Conservation (phyloP, 2,329 filamentous ascomycete genomes). For the Trichophyton verrucosum region DNA sequence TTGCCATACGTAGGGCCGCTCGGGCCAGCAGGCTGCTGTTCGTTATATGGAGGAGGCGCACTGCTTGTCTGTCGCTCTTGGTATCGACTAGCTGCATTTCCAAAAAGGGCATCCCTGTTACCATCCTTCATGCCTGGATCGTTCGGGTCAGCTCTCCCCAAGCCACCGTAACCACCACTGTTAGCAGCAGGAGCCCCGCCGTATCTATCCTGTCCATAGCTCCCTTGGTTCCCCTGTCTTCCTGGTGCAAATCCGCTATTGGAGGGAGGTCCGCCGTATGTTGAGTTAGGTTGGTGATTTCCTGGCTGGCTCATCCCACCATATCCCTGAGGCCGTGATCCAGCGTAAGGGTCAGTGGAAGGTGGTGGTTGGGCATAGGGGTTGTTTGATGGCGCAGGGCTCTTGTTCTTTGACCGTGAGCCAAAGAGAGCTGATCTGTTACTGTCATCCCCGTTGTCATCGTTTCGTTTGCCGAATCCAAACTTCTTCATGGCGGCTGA, state of each 20-base stretch:
- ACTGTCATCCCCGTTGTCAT: conserved; percentile 40
- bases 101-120: conserved; percentile 47
- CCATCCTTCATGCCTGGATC: conserved; percentile 41
- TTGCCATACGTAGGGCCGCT: conserved; percentile 8
- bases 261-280: conserved; percentile 12
- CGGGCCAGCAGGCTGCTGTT: conserved; percentile 10
- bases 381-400: conserved; percentile 37
- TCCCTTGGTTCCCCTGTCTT: conserved; percentile 34
- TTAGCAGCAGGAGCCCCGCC: conserved; percentile 34
- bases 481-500: conserved; percentile 16
- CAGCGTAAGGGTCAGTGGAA: conserved; percentile 42
- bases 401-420: conserved; percentile 43
- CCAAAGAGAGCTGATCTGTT: conserved; percentile 49
- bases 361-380: conserved; percentile 45
- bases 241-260: conserved; percentile 30
- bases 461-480: conserved; percentile 42
- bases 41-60: conserved; percentile 16
- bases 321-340: conserved; percentile 20
- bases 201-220: conserved; percentile 43
- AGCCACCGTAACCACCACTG: conserved; percentile 43
- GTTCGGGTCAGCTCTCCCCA: conserved; percentile 39
- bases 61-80: conserved; percentile 31
- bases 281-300: background rate
- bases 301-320: conserved; percentile 4
- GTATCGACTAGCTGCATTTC: conserved; percentile 40